Evolutionary conservation across 306 rosid species (phyloP), one percentile per base, ranked within the genome.

Genomic region (Fagus crenata): DNA sequence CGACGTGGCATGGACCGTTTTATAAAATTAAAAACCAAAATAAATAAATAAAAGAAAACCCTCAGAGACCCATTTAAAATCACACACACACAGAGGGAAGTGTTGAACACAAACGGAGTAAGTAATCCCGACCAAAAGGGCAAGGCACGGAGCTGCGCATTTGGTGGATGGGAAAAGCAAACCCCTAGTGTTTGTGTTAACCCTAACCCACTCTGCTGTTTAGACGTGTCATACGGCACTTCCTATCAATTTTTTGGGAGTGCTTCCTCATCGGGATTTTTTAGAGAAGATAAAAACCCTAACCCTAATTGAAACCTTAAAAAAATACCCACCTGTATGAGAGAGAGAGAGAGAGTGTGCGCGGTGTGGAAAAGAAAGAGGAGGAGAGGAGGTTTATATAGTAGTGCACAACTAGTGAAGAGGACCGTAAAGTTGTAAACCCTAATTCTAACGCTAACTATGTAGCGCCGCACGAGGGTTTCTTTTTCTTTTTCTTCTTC

Each of bases 161-260:
- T 22, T 22, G 28, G 28, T 22, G 28, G 28, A 22, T 22, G 28
- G 28, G 28, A 22, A 22, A 22, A 22, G 28, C 28, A 22, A 22
- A 22, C 28, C 28, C 28, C 28, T 22, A 22, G 28, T 22, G 28
- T 22, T 22, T 22, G 28, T 22, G 28, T 22, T 22, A 53, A 13
- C 5, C 11, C 67, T 41, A 71, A 12, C 13, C 68, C 64, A 85
- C 51, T 82, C 87, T 82, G 90, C 86, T 68, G 81, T 83, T 87
- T 90, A 28, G 53, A 78, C 51, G 93, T 93, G 96, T 91, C 98
- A 90, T 90, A 93, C 96, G 96, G 93, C 97, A 91, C 97, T 91
- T 93, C 98, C 97, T 91, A 91, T 90, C 97, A 78, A 76, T 81
- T 81, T 69, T 69, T 8, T 72, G 97, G 96, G 93, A 80, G 78